Base-by-base conservation (phyloP, 129 eudicot genomes). In the Flaveria robusta region DNA sequence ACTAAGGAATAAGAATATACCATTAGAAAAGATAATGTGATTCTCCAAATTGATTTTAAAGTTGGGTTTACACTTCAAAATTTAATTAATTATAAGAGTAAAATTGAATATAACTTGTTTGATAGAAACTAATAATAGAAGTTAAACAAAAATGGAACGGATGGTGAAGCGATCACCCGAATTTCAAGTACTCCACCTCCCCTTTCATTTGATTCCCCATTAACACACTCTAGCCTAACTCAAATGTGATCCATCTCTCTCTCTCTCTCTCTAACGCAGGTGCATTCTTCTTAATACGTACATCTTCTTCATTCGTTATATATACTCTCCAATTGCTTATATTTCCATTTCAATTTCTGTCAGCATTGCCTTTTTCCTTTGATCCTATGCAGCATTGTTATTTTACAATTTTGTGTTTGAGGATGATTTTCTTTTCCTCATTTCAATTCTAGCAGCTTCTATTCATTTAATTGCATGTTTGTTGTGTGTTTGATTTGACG, bases 141-240 rank as follows among this genome's bases (percentile, higher is more conserved):
- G 39, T n/a, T 24, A 65, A 43, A 55, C n/a, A 24, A 73, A 70
- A 66, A 5, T 15, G 74, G 27, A 80, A 73, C 15, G 83, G 74
- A 68, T 73, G 83, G 83, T 73, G 50, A 10, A 80, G 79, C 75
- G 83, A 78, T 58, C 43, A 8, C 82, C 82, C 82, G 77, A 73
- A 66, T 19, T 73, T 80, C 51, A 51, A 27, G 83, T 65, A 63
- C 59, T 50, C 58, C 27, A 74, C 69, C 3, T 27, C 24, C 62
- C 23, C 55, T 31, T 55, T 19, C 60, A 50, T 51, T 79, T 79
- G n/a, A n/a, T n/a, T 52, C 83, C 78, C 74, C 83, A 66, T 73
- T 63, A 51, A 79, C 77, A 79, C 69, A 72, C 59, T 12, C 55
- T n/a, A n/a, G 6, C 74, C 74, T 7, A 72, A 51, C 41, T 68